Evolutionary conservation across 73 alveolate species (phyloP).

Genomic region (Effrenium voratum): DNA sequence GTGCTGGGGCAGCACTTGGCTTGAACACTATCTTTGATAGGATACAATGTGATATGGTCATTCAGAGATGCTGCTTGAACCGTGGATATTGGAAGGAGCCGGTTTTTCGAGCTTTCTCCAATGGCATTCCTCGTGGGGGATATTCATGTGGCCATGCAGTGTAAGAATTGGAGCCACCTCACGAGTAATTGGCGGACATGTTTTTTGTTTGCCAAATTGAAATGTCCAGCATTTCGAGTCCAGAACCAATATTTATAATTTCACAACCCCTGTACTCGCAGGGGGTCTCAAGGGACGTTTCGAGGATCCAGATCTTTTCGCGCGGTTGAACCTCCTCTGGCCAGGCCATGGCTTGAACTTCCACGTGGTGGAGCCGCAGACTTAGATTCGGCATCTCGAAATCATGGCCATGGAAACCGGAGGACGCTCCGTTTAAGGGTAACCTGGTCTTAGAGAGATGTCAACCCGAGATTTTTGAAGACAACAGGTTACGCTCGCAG

Average conservation of each 20-base stretch:
- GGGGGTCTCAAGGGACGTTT: background rate
- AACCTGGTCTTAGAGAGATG: too few relatives aligned
- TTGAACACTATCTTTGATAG: too few relatives aligned
- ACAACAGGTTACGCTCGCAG: too few relatives aligned
- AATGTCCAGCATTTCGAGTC: background rate
- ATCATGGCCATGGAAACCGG: background rate
- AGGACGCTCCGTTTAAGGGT: background rate
- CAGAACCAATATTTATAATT: background rate
- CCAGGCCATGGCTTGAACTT: conserved; percentile 83
- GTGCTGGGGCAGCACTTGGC: too few relatives aligned
- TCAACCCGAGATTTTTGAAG: too few relatives aligned
- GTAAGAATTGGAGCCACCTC: background rate
- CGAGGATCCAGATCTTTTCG: background rate
- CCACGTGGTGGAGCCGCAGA: conserved; percentile 53
- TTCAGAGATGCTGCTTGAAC: too few relatives aligned
- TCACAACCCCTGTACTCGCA: background rate
- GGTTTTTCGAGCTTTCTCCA: too few relatives aligned
- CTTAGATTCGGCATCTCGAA: background rate
- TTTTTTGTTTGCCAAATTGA: background rate
- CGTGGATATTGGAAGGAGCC: too few relatives aligned
- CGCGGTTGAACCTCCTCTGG: background rate
- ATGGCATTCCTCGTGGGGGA: too few relatives aligned
- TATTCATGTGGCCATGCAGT: background rate
- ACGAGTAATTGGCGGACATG: background rate
- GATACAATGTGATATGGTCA: too few relatives aligned